These are phyloP conservation scores for Ceratocystis eucalypticola DNA, from an alignment of 2,329 filamentous ascomycete genomes.

Conservation along the genomic window DNA sequence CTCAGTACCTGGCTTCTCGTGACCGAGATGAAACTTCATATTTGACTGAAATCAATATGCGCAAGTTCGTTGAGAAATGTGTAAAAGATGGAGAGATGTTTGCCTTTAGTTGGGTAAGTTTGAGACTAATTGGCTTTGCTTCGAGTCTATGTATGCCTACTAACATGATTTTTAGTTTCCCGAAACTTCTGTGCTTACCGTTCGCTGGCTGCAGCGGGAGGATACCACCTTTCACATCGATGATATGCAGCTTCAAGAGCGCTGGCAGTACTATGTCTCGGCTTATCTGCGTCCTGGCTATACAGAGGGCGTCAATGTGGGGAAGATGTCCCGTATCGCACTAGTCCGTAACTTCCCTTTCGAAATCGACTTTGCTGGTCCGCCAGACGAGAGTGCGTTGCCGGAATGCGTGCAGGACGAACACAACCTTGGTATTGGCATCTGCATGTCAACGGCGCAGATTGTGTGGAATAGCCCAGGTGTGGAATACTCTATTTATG, in stretches of 20 bases:
- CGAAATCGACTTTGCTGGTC: conserved; percentile 35
- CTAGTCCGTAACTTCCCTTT: conserved; percentile 57
- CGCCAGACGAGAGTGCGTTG: conserved; percentile 43
- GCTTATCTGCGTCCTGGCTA: conserved; percentile 80
- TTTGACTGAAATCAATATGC: conserved; percentile 75
- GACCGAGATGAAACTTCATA: conserved; percentile 76
- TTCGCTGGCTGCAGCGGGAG: conserved; percentile 57
- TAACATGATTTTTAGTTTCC: background rate
- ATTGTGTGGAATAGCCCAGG: conserved; percentile 62
- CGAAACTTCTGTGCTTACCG: conserved; percentile 22
- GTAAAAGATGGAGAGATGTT: conserved; percentile 89
- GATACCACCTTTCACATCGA: conserved; percentile 75
- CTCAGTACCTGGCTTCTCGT: conserved; percentile 71
- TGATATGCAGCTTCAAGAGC: conserved; percentile 67
- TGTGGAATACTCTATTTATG: conserved; percentile 58
- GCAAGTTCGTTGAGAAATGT: conserved; percentile 84
- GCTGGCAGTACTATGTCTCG: conserved; percentile 93
- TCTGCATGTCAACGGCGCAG: conserved; percentile 66
- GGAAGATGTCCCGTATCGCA: conserved; percentile 53
- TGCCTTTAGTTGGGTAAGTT: conserved; percentile 75
- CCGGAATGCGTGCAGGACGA: conserved; percentile 39
- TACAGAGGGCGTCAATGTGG: conserved; percentile 61
- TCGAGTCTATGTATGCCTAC: background rate
- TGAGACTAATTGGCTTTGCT: background rate
- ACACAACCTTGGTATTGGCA: conserved; percentile 55